phyloP scores from a whole-genome alignment of 176 grass and related monocot genomes.

The Carex myosuroides region DNA sequence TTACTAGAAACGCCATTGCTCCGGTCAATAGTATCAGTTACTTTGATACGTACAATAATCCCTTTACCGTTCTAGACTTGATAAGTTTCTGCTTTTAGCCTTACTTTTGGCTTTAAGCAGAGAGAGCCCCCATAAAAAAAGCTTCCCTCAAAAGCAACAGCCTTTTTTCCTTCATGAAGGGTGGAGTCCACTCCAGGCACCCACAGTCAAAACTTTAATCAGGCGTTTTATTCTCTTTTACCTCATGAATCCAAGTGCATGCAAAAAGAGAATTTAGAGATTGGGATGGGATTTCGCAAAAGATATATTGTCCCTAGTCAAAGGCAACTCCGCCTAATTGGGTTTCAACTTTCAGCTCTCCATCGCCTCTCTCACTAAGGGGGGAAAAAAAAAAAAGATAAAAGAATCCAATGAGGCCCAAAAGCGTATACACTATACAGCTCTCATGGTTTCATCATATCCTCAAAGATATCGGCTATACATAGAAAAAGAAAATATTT shows the following conservation, averaged over 20 bases:
- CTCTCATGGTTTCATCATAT: slow-evolving; percentile 9
- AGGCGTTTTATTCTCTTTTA: slow-evolving; percentile 30
- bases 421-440: neutral
- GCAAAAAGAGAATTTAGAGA: slow-evolving; percentile 26
- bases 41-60: neutral
- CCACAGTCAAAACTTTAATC: slow-evolving; percentile 31
- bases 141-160: slow-evolving; percentile 28
- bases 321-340: neutral
- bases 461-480: slow-evolving; percentile 20
- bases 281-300: slow-evolving; percentile 29
- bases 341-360: neutral
- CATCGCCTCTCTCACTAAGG: neutral
- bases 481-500: neutral
- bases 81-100: slow-evolving; percentile 23
- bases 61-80: slow-evolving; percentile 17
- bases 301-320: slow-evolving; percentile 32
- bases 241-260: slow-evolving; percentile 27
- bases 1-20: slow-evolving; percentile 12
- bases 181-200: slow-evolving; percentile 23
- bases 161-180: slow-evolving; percentile 22
- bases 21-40: slow-evolving; percentile 5
- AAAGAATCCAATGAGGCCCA: slow-evolving; percentile 22
- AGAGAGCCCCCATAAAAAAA: slow-evolving; percentile 21
- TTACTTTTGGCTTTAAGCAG: slow-evolving; percentile 15
- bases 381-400: neutral